Conservation (phyloP, 2,329 filamentous ascomycete species). For the Ascochyta lentis region DNA sequence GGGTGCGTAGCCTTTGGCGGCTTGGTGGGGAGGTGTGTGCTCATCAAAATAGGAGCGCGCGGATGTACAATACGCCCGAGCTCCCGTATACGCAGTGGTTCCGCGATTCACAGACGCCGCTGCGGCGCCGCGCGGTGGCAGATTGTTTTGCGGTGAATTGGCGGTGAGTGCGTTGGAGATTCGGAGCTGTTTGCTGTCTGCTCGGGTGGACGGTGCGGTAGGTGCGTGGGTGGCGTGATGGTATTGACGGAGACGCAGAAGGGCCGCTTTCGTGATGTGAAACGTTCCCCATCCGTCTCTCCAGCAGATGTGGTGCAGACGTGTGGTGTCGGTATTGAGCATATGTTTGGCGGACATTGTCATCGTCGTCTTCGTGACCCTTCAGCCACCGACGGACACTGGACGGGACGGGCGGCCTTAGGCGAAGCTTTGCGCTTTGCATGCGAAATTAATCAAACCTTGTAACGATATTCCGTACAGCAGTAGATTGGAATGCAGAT, state of each 20-base stretch:
- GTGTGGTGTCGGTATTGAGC: background rate
- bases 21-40: slow-evolving; percentile 11
- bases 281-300: slow-evolving; percentile 12
- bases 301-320: background rate
- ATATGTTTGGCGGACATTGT: slow-evolving; percentile 5
- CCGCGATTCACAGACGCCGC: slow-evolving; percentile 13
- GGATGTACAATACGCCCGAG: slow-evolving; percentile 14
- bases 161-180: slow-evolving; percentile 18
- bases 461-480: slow-evolving; percentile 12
- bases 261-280: slow-evolving; percentile 15
- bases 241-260: slow-evolving; percentile 10
- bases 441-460: slow-evolving; percentile 12
- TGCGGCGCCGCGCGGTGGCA: slow-evolving; percentile 11
- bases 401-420: slow-evolving; percentile 16
- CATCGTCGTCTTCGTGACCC: slow-evolving; percentile 2
- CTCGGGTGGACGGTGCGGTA: slow-evolving; percentile 3
- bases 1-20: slow-evolving; percentile 16
- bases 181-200: slow-evolving; percentile 8
- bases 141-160: slow-evolving; percentile 4
- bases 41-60: slow-evolving; percentile 2
- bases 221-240: slow-evolving; percentile 17
- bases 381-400: slow-evolving; percentile 13
- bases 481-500: slow-evolving; percentile 17
- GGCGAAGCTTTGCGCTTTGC: slow-evolving; percentile 8
- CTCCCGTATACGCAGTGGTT: slow-evolving; percentile 12